These are phyloP conservation scores for Leccinum variicolor DNA, from an alignment of 768 basidiomycete genomes.

Conservation along the genomic window DNA sequence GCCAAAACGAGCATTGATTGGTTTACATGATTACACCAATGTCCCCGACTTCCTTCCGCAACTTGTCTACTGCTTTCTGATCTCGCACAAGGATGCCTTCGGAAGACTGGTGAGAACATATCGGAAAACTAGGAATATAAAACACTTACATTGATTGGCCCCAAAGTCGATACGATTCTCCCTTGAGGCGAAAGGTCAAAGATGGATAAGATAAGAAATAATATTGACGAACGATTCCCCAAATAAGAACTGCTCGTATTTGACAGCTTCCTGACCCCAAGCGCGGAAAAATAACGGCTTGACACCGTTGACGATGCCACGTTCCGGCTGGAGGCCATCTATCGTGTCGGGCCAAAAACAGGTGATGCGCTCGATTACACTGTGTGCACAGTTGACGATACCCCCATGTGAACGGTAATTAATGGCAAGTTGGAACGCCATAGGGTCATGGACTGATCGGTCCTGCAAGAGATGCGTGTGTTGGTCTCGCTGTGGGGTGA, in stretches of 20 bases:
- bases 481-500: conserved; percentile 22
- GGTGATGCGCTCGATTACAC: conserved; percentile 58
- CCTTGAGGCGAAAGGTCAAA: conserved; percentile 28
- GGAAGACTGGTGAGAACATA: background rate
- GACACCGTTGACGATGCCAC: conserved; percentile 49
- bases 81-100: conserved; percentile 70
- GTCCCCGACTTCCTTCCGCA: conserved; percentile 52
- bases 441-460: conserved; percentile 23
- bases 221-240: conserved; percentile 38
- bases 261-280: conserved; percentile 40
- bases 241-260: conserved; percentile 58
- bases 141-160: conserved; percentile 56
- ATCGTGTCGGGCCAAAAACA: conserved; percentile 63
- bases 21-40: conserved; percentile 58
- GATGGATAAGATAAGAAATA: background rate
- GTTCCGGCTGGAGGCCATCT: conserved; percentile 54
- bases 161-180: conserved; percentile 55
- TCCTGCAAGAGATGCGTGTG: conserved; percentile 6
- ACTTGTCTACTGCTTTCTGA: conserved; percentile 43
- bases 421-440: conserved; percentile 52
- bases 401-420: conserved; percentile 75
- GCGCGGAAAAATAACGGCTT: conserved; percentile 58
- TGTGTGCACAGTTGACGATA: conserved; percentile 70
- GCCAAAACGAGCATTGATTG: background rate
- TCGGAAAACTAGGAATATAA: background rate